Base-by-base conservation (phyloP, 2,329 filamentous ascomycete species). In the Beauveria brongniartii region DNA sequence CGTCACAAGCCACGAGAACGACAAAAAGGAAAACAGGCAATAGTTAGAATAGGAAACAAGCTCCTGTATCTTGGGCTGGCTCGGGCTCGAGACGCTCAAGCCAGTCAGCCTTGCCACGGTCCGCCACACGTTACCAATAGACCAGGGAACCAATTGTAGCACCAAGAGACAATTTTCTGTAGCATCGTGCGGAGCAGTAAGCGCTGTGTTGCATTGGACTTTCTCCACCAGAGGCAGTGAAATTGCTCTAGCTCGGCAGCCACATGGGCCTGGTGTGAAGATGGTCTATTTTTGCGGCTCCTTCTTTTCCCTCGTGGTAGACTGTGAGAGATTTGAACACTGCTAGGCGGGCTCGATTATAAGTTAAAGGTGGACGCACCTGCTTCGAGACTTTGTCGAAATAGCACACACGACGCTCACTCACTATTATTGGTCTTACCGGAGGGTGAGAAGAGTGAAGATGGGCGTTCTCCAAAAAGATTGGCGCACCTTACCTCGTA, bases 71-170 rank as follows among this genome's bases (percentile, higher is more conserved):
- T 34, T 52, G 37, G 22, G 40, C n/a, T 16, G 44, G 44, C 30
- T 24, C 0, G 16, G 47, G 6, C 30, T 34, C 9, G 3, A 34
- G 10, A 34, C 30, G 10, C 24, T 43, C 47, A 52, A 59, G 47
- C 56, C 56, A 18, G 56, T 59, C 56, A 59, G 56, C 56, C 56
- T 59, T 59, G 56, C 56, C 56, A 51, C 46, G 9, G n/a, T 10
- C 18, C 43, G 7, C 43, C 24, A 47, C 26, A 3, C n/a, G n/a
- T 26, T 9, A 26, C 20, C 20, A 52, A 40, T n/a, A 1, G 20
- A 41, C 55, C 30, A 16, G 22, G 26, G 47, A 52, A 26, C 56
- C 47, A 59, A 52, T 59, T 26, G 47, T 10, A 24, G 37, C 28
- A 30, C 7, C 6, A 43, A 30, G 51, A 18, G 47, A 12, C 20